Evolutionary conservation across 345 rosid species (phyloP).

Genomic region (Lenwebbia sp.): DNA sequence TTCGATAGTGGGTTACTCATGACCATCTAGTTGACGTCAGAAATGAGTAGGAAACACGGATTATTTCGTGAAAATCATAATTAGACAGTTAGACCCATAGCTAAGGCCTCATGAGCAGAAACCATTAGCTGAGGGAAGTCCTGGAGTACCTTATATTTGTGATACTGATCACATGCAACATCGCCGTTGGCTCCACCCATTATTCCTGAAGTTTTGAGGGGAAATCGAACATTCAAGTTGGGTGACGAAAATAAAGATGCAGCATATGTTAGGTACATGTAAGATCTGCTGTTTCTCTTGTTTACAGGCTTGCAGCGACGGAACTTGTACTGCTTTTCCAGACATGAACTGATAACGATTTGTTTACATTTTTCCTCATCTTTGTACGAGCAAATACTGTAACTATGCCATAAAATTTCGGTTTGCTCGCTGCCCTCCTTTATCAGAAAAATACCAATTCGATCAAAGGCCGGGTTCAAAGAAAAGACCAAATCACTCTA

Average conservation of each 20-base stretch:
- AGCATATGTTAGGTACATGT: neutral
- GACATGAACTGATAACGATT: neutral
- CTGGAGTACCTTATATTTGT: constrained; percentile 12
- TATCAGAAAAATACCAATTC: neutral
- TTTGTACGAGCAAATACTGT: neutral
- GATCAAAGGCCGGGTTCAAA: neutral
- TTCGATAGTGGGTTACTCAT: neutral
- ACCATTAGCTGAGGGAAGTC: neutral
- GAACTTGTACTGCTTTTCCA: neutral
- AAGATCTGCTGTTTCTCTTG: neutral
- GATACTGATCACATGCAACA: constrained; percentile 14
- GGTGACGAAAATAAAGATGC: neutral
- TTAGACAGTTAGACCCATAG: neutral
- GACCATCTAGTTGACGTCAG: neutral
- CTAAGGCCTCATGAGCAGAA: neutral
- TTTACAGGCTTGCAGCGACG: neutral
- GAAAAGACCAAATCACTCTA: neutral
- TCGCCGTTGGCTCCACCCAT: constrained; percentile 13
- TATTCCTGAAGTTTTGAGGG: constrained; percentile 1
- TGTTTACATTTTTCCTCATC: neutral
- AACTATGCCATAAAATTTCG: neutral
- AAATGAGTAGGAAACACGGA: neutral
- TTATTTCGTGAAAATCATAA: neutral
- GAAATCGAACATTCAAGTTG: neutral
- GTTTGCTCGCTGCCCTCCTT: neutral